Evolutionary conservation across 2,329 filamentous ascomycete species (phyloP).

Genomic region (Aspergillus calidoustus): DNA sequence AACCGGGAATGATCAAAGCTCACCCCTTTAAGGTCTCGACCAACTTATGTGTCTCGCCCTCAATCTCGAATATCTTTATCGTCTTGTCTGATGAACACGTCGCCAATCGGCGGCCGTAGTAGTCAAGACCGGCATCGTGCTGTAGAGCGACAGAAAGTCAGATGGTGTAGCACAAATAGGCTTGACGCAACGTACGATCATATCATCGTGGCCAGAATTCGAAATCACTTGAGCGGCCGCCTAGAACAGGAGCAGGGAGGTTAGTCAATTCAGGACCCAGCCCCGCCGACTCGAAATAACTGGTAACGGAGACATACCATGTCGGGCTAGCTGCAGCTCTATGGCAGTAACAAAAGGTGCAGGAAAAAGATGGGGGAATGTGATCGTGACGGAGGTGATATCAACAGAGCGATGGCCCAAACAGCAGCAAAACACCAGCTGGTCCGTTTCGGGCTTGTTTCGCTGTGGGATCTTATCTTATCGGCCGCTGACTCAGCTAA

Average conservation of each 20-base stretch:
- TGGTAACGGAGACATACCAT: slow-evolving; percentile 27
- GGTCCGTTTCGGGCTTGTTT: slow-evolving; percentile 25
- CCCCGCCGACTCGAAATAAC: not conserved
- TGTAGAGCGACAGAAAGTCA: slow-evolving; percentile 37
- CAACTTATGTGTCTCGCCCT: slow-evolving; percentile 86
- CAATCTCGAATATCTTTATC: slow-evolving; percentile 99
- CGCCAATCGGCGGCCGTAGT: slow-evolving; percentile 93
- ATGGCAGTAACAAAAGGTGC: slow-evolving; percentile 9
- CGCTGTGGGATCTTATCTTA: slow-evolving; percentile 36
- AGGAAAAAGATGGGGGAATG: not conserved
- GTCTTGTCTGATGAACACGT: slow-evolving; percentile 98
- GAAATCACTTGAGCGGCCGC: slow-evolving; percentile 72
- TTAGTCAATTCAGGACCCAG: slow-evolving; percentile 19
- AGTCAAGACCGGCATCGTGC: slow-evolving; percentile 98
- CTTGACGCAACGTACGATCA: slow-evolving; percentile 76
- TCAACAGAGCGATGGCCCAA: slow-evolving; percentile 14
- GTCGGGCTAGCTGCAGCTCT: slow-evolving; percentile 21
- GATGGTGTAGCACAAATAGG: not conserved
- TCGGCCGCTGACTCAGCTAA: slow-evolving; percentile 23
- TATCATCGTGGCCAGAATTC: slow-evolving; percentile 93
- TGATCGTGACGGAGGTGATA: slow-evolving; percentile 10
- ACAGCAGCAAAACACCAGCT: slow-evolving; percentile 30
- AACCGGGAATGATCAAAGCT: slow-evolving; percentile 19
- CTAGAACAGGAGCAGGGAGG: slow-evolving; percentile 43
- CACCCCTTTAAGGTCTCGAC: slow-evolving; percentile 95